Base-by-base conservation (phyloP, 164 flowering plant genomes). In the Platanus orientalis region DNA sequence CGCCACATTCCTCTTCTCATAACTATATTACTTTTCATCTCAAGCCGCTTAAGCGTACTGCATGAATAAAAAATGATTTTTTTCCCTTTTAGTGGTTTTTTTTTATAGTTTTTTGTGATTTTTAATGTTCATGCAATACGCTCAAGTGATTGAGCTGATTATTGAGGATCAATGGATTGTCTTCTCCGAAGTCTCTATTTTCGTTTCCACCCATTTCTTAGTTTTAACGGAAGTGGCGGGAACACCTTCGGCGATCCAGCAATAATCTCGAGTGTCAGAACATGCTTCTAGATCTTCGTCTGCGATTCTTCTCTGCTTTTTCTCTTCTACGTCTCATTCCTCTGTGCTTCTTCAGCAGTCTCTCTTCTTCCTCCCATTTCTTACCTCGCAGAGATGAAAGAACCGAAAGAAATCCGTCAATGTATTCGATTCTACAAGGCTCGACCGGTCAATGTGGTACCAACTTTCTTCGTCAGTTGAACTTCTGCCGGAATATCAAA, bases 391-490 rank as follows among this genome's bases (percentile, higher is more conserved):
- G 21, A 14, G 12, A 44, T 29, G 36, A 26, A 4, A 16, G 24
- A 13, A 20, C 24, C 39, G 13, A 10, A 42, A 44, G 17, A 10
- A 59, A 7, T n/a, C 20, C 1, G 5, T 42, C 30, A 10, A 25
- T 23, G 1, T 42, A 16, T 29, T 45, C 42, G 12, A 42, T 5
- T 45, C 4, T 45, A 45, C 49, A 19, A 13, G 20, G 20, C 19
- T 45, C 49, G 49, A 45, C 39, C 4, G 2, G 7, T 29, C 28
- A 29, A 45, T 17, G 50, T 17, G 20, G 19, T 32, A 63, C 20
- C 50, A 45, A 64, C 21, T 30, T 59, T 58, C 69, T 36, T n/a
- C 51, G 12, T 51, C 51, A 39, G 51, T 40, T 66, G 23, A 50
- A 17, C 29, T 52, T 51, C 10, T 66, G 69, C 36, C 17, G 29